Percentiles rank a stretch among this genome's conserved stretches.
These are phyloP conservation scores for Phytophthora cajani DNA, from an alignment of 352 stramenopile genomes.

Conservation along the genomic window DNA sequence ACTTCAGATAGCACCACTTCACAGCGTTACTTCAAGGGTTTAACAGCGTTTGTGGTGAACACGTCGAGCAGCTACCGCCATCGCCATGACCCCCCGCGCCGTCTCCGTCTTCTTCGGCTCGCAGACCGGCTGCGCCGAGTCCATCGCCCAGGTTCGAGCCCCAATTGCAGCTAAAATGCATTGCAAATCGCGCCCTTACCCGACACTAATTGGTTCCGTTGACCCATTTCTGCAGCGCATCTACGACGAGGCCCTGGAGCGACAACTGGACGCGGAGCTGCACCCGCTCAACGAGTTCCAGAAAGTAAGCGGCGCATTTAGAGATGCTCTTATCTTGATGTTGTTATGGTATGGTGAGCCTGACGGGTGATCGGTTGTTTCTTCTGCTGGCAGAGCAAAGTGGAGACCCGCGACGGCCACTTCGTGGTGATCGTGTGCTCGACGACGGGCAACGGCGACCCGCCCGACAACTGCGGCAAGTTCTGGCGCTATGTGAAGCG, in stretches of 20 bases:
- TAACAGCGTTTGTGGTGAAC: conserved; percentile 11
- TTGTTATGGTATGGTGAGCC: background rate
- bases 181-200: background rate
- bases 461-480: conserved; percentile 92
- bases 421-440: conserved; percentile 91
- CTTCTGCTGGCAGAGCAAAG: conserved; percentile 38
- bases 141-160: conserved; percentile 73
- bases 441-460: conserved; percentile 96
- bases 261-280: conserved; percentile 57
- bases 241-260: conserved; percentile 67
- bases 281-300: conserved; percentile 75
- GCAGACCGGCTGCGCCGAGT: conserved; percentile 89
- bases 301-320: conserved; percentile 42
- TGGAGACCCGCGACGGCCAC: conserved; percentile 46
- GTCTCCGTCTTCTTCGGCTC: conserved; percentile 84
- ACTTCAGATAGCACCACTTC: conserved; percentile 5
- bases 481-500: conserved; percentile 95
- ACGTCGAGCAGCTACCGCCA: conserved; percentile 1
- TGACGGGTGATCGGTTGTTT: background rate
- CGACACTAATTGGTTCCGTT: background rate
- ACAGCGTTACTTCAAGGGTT: conserved; percentile 6
- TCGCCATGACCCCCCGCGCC: conserved; percentile 23
- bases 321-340: background rate
- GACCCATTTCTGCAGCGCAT: conserved; percentile 50
- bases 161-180: background rate